Evolutionary conservation across 768 basidiomycete genomes (phyloP), one percentile per base, ranked within the genome.

Genomic region (Mycena alexandri): DNA sequence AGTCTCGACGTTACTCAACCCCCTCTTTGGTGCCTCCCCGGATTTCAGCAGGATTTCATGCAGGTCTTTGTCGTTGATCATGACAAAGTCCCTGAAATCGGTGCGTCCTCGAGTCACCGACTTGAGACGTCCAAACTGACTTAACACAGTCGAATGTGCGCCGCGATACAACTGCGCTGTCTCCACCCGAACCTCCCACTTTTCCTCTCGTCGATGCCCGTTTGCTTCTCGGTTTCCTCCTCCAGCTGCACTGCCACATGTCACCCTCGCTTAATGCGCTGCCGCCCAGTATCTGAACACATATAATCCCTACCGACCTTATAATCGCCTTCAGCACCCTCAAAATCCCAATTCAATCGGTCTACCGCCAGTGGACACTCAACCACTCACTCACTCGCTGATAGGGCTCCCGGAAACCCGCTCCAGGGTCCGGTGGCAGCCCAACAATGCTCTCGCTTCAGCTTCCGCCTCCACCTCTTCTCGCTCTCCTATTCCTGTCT

Each of bases 341-440:
- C 66, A 57, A 36, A 75, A 74, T 59, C 78, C 60, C 76, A 71
- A 71, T 78, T 79, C 78, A 79, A 69, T 68, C 24, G 22, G 36
- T 43, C 38, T 19, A 16, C 61, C 59, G n/a, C 36, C 22, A 19
- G 52, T 54, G 67, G 67, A 63, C 70, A 71, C 52, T 66, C 73
- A 42, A 57, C 67, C 2, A 68, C 73, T 34, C 74, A 86, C 61
- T 78, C 88, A 12, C 79, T 92, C 62, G 86, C 92, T 82, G 91
- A 92, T 76, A 82, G 92, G 83, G 91, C 90, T 44, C 87, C 87
- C 89, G 68, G 85, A 87, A 1, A 82, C 91, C 65, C 88, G 92
- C 72, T 81, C 89, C 55, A 82, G 90, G 77, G 82, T 89, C 72
- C 90, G 93, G 73, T 94, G 93, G 92, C 93, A 93, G 80, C 93